Evolutionary conservation across 331 rosid genomes (phyloP).

Genomic region (Malus hybrid): DNA sequence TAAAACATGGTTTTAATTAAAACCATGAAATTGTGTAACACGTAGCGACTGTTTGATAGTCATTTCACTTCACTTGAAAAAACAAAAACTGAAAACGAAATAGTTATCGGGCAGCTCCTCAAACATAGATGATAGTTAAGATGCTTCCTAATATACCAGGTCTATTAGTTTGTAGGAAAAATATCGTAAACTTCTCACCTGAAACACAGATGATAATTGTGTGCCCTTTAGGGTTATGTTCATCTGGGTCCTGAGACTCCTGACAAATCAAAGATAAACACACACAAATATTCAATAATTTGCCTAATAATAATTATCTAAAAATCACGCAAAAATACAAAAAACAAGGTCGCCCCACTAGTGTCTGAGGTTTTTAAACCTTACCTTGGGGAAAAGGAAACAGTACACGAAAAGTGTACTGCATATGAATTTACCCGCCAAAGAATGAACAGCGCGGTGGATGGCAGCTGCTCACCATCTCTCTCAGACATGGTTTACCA

Average conservation of each 20-base stretch:
- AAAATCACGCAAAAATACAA: too few relatives aligned
- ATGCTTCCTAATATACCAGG: too few relatives aligned
- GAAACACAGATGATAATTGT: not conserved
- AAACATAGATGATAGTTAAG: too few relatives aligned
- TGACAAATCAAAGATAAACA: not conserved
- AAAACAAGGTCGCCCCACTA: too few relatives aligned
- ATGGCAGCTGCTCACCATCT: slow-evolving; percentile 11
- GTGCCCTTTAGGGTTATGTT: not conserved
- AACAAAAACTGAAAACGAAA: too few relatives aligned
- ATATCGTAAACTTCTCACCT: not conserved
- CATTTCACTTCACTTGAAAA: too few relatives aligned
- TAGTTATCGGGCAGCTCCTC: too few relatives aligned
- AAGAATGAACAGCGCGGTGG: not conserved
- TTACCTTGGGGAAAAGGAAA: not conserved
- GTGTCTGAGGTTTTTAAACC: too few relatives aligned
- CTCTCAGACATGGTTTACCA: slow-evolving; percentile 12
- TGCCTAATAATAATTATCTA: too few relatives aligned
- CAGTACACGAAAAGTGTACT: not conserved
- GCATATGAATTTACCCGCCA: not conserved
- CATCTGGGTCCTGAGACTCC: not conserved
- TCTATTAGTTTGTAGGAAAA: too few relatives aligned
- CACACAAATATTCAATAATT: not conserved
- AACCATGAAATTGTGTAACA: not conserved
- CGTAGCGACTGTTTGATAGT: too few relatives aligned
- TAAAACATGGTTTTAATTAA: not conserved